These are phyloP conservation scores for Leishmania lainsoni DNA, from an alignment of 208 protist species.

Conservation along the genomic window DNA sequence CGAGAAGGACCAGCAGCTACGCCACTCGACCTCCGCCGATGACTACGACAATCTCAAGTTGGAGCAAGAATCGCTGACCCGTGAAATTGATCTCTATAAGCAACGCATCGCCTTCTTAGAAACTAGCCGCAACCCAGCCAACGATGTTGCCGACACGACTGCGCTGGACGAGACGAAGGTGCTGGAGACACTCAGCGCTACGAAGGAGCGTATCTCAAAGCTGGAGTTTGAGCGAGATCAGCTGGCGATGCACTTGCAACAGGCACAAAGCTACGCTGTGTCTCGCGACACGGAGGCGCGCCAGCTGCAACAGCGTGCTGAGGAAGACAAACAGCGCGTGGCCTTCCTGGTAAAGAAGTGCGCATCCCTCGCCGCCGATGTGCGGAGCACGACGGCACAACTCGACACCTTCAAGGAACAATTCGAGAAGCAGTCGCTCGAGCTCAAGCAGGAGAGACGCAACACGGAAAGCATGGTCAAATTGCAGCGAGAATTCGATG, in stretches of 20 bases:
- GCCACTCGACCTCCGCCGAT: slow-evolving; percentile 34
- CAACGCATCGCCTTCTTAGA: slow-evolving; percentile 43
- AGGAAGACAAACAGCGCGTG: slow-evolving; percentile 84
- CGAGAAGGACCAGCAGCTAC: slow-evolving; percentile 34
- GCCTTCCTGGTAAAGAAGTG: slow-evolving; percentile 79
- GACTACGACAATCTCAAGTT: slow-evolving; percentile 39
- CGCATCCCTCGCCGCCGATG: slow-evolving; percentile 55
- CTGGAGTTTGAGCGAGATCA: slow-evolving; percentile 71
- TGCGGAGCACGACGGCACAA: slow-evolving; percentile 32
- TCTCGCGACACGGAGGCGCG: slow-evolving; percentile 48
- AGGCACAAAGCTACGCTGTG: slow-evolving; percentile 43
- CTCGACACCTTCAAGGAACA: slow-evolving; percentile 55
- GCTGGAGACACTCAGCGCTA: slow-evolving; percentile 50
- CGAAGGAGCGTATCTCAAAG: slow-evolving; percentile 62
- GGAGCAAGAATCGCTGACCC: slow-evolving; percentile 45
- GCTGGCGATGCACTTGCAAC: slow-evolving; percentile 47
- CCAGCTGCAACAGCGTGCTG: slow-evolving; percentile 41
- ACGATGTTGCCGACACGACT: slow-evolving; percentile 1
- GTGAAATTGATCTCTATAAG: slow-evolving; percentile 44
- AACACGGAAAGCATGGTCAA: slow-evolving; percentile 49
- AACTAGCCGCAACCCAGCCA: slow-evolving; percentile 9
- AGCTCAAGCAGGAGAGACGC: slow-evolving; percentile 57
- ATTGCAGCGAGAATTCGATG: slow-evolving; percentile 50
- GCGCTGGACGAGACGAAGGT: slow-evolving; percentile 52
- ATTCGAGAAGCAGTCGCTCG: slow-evolving; percentile 44